Base-by-base conservation (phyloP, 345 rosid species). In the Pistacia atlantica region DNA sequence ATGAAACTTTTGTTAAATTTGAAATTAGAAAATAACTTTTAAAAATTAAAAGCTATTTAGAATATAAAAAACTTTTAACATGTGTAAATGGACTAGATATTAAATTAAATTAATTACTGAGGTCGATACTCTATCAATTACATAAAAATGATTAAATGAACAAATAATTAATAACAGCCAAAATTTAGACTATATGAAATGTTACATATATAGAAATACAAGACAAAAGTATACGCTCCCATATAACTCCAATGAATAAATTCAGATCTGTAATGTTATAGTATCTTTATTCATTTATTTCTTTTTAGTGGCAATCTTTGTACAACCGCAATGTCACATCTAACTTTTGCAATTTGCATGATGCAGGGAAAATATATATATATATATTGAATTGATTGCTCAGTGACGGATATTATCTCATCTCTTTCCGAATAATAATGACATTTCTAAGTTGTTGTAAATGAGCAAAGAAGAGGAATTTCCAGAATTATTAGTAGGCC, bases 281-380 rank as follows among this genome's bases (percentile, higher is more conserved):
- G 58, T 37, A 57, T 59, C 51, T 37, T 10, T 10, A 69, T n/a
- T 55, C 11, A 4, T 54, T 12, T 54, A 3, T 54, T 54, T 54
- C 7, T 54, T 16, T 31, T 4, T 67, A 9, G 62, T 67, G 17
- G 54, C 37, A 6, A 51, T 31, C 1, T 18, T 18, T 18, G 37
- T 9, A 11, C 18, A 22, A 20, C 14, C 14, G 28, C 22, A 20
- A 22, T 55, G 80, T 54, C 80, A 64, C 70, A 28, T 71, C 63
- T 22, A 13, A 4, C 62, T 35, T 49, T 25, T 69, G 75, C 80
- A 69, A 63, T 51, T 69, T 61, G 62, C 65, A 62, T 20, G 17
- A 58, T 35, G 58, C 1, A 56, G 56, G 33, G 0, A 31, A 2
- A 31, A 31, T 1, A 31, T 0, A 31, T 1, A 31, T 1, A 31